These are phyloP conservation scores for Kodamaea lidongshanica DNA, from an alignment of 805 yeast genomes.

Conservation along the genomic window DNA sequence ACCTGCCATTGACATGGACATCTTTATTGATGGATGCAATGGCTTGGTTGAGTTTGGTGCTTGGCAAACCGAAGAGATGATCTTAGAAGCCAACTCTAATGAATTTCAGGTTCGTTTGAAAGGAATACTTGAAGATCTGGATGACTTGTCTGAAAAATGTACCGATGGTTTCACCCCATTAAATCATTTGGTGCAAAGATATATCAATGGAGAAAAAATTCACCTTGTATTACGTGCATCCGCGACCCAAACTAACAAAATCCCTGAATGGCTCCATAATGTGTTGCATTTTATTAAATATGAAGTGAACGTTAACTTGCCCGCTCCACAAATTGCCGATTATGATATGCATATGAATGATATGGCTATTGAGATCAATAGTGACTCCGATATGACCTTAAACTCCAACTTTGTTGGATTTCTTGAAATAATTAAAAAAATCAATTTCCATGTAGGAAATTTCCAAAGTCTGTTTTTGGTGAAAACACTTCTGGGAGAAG, in stretches of 20 bases:
- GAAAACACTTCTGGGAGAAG: too few relatives aligned
- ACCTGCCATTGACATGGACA: conserved; percentile 22
- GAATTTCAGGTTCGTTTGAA: conserved; percentile 13
- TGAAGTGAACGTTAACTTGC: conserved; percentile 12
- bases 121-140: conserved; percentile 16
- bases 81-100: conserved; percentile 1
- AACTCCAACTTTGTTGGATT: too few relatives aligned
- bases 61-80: conserved; percentile 14
- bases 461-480: too few relatives aligned
- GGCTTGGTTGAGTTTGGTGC: conserved; percentile 18
- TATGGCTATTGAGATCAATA: conserved; percentile 1
- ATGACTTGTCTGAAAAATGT: conserved; percentile 16
- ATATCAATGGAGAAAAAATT: conserved; percentile 15
- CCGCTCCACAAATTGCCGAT: conserved; percentile 6
- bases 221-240: conserved; percentile 15
- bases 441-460: too few relatives aligned
- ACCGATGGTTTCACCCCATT: conserved; percentile 15
- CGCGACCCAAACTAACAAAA: conserved; percentile 6
- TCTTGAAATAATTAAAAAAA: too few relatives aligned
- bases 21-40: conserved; percentile 23
- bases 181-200: conserved; percentile 16
- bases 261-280: conserved; percentile 24
- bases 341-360: conserved; percentile 1
- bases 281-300: conserved; percentile 11
- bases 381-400: too few relatives aligned